These are phyloP conservation scores for Fremontodendron californicum DNA, from an alignment of 345 rosid species.

Conservation along the genomic window DNA sequence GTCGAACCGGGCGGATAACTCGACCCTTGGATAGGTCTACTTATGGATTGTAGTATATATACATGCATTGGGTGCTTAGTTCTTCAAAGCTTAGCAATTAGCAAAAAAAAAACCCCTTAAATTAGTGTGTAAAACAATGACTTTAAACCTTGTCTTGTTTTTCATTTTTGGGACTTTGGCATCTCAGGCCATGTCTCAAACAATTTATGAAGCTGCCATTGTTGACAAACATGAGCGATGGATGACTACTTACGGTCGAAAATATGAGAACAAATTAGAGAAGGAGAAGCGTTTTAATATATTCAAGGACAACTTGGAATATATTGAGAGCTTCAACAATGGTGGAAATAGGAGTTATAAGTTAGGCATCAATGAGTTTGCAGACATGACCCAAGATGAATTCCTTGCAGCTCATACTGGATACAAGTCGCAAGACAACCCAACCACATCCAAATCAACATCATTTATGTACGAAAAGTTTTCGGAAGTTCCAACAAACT, in stretches of 20 bases:
- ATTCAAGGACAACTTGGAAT: slow-evolving; percentile 54
- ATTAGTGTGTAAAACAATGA: not conserved
- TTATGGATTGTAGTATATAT: too few species aligned
- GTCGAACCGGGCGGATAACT: too few species aligned
- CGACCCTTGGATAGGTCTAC: too few species aligned
- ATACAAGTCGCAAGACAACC: not conserved
- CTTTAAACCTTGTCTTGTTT: not conserved
- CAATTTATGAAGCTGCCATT: slow-evolving; percentile 15
- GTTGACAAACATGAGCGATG: slow-evolving; percentile 36
- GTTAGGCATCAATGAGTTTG: slow-evolving; percentile 53
- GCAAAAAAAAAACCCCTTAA: not conserved
- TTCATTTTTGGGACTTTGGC: slow-evolving; percentile 6
- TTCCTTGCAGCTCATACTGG: slow-evolving; percentile 15
- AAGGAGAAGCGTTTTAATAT: slow-evolving; percentile 47
- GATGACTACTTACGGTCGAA: slow-evolving; percentile 42
- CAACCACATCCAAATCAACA: not conserved
- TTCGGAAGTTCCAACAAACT: slow-evolving; percentile 12
- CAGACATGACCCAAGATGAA: slow-evolving; percentile 67
- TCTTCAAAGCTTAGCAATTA: too few species aligned
- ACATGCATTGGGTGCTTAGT: too few species aligned
- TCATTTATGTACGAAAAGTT: not conserved
- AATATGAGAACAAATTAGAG: slow-evolving; percentile 50
- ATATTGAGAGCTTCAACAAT: slow-evolving; percentile 51
- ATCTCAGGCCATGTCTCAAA: slow-evolving; percentile 11
- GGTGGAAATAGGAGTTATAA: slow-evolving; percentile 34